Percentiles rank a stretch among this genome's conserved stretches.
phyloP scores from a whole-genome alignment of 768 basidiomycete genomes.

The Coprinopsis sp. region DNA sequence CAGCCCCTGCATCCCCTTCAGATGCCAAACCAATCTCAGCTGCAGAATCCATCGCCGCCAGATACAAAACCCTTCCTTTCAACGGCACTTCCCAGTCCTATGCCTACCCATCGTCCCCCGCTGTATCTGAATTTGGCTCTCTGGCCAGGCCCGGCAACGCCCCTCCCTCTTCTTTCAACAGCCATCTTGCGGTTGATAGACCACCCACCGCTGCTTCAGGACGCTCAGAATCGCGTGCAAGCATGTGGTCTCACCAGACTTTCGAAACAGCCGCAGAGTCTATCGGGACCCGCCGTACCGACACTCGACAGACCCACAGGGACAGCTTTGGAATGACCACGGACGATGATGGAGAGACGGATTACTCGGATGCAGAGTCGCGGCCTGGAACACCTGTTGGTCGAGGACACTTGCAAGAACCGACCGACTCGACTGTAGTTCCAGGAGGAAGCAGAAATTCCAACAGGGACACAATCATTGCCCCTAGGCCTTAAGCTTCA shows the following conservation, averaged over 20 bases:
- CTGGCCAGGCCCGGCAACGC: neutral
- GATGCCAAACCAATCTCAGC: neutral
- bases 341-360: no score
- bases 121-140: neutral
- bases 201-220: neutral
- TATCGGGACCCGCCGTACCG: conserved; percentile 7
- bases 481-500: no score
- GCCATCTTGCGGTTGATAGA: neutral
- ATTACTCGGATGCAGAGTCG: no score
- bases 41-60: conserved; percentile 1
- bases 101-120: neutral
- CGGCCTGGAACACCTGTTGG: no score
- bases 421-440: no score
- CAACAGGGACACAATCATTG: no score
- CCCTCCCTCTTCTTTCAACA: neutral
- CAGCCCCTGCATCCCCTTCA: conserved; percentile 6
- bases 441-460: no score
- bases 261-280: conserved; percentile 14
- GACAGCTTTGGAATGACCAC: no score
- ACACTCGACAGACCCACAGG: no score
- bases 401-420: no score
- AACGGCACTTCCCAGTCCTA: neutral
- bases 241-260: conserved; percentile 8
- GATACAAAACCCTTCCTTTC: neutral
- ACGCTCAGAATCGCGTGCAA: conserved; percentile 9